Conservation (phyloP, 805 yeast species). For the Myxozyma lipomycoides region DNA sequence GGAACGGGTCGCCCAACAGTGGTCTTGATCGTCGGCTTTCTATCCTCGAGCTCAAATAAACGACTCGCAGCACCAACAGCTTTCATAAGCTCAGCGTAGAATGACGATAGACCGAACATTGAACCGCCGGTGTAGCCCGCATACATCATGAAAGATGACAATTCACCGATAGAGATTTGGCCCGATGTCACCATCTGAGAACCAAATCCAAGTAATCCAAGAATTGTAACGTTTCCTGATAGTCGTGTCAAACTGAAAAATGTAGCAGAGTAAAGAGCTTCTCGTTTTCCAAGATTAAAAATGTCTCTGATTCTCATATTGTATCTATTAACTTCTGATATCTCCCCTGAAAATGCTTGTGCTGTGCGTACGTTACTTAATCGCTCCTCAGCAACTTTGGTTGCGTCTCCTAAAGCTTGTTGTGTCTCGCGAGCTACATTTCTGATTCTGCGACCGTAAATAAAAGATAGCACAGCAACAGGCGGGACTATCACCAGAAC, state of each 20-base stretch:
- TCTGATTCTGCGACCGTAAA: slow-evolving; percentile 78
- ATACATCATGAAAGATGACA: slow-evolving; percentile 91
- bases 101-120: slow-evolving; percentile 82
- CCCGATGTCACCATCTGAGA: slow-evolving; percentile 77
- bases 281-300: slow-evolving; percentile 66
- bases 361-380: slow-evolving; percentile 80
- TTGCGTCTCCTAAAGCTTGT: slow-evolving; percentile 75
- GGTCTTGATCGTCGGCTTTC: slow-evolving; percentile 67
- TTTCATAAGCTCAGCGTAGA: slow-evolving; percentile 92
- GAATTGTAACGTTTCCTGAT: slow-evolving; percentile 73
- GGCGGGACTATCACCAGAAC: slow-evolving; percentile 84
- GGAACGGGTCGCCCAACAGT: slow-evolving; percentile 49
- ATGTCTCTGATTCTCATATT: slow-evolving; percentile 63
- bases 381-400: slow-evolving; percentile 90
- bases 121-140: slow-evolving; percentile 93
- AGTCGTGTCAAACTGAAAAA: slow-evolving; percentile 54
- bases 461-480: slow-evolving; percentile 67
- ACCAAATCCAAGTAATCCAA: slow-evolving; percentile 76
- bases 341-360: slow-evolving; percentile 86
- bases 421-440: slow-evolving; percentile 71
- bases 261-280: slow-evolving; percentile 47
- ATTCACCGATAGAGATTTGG: slow-evolving; percentile 75
- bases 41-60: slow-evolving; percentile 78
- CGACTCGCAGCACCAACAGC: slow-evolving; percentile 95
- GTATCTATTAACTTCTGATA: slow-evolving; percentile 68